Evolutionary conservation across 1,284 basidiomycete genomes (phyloP).

Genomic region (Kalmanozyma brasiliensis): DNA sequence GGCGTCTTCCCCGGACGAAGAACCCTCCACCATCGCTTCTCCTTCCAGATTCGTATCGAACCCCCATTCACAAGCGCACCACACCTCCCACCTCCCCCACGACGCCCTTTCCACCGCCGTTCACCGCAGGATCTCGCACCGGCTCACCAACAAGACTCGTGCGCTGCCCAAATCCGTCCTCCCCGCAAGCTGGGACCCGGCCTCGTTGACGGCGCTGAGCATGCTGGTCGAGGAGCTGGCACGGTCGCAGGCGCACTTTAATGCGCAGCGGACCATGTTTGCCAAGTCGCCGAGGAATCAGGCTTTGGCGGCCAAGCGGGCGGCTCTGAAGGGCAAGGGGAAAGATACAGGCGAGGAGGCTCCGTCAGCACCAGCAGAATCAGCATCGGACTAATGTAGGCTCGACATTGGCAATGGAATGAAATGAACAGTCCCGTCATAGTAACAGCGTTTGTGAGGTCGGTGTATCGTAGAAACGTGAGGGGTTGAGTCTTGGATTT

Average conservation of each 20-base stretch:
- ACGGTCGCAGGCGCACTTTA: constrained; percentile 26
- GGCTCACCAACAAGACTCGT: constrained; percentile 11
- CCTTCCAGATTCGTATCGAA: background rate
- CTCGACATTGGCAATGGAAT: too few species aligned
- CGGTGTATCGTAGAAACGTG: too few species aligned
- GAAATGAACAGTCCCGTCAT: too few species aligned
- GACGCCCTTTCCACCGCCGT: constrained; percentile 3
- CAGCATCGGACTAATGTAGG: too few species aligned
- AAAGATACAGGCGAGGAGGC: background rate
- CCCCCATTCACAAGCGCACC: background rate
- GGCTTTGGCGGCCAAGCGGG: constrained; percentile 10
- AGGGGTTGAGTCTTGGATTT: too few species aligned
- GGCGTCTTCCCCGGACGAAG: constrained; percentile 5
- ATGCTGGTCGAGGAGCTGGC: constrained; percentile 33
- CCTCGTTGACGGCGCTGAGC: constrained; percentile 20
- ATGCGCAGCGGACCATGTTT: constrained; percentile 30
- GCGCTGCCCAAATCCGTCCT: background rate
- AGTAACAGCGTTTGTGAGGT: too few species aligned
- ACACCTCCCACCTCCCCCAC: constrained; percentile 1
- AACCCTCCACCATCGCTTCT: background rate
- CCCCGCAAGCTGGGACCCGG: constrained; percentile 20
- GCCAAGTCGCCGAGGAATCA: constrained; percentile 29
- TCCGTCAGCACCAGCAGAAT: too few species aligned
- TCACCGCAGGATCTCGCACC: constrained; percentile 6
- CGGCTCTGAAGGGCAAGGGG: background rate